These are phyloP conservation scores for Hirschioporus abietinus DNA, from an alignment of 768 basidiomycete genomes.

Conservation along the genomic window DNA sequence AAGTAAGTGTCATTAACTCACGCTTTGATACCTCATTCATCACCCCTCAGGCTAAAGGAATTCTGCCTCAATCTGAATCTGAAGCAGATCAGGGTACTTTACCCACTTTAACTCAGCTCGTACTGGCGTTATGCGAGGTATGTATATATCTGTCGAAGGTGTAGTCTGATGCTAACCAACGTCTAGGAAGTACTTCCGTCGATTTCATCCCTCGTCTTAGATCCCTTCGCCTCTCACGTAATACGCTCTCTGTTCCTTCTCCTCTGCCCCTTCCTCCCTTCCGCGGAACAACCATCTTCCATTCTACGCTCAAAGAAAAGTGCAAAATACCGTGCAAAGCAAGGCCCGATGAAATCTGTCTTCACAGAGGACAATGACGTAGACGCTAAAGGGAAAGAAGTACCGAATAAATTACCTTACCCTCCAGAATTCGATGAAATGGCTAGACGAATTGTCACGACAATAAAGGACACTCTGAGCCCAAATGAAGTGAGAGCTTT, in stretches of 20 bases:
- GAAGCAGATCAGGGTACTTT: slow-evolving; percentile 57
- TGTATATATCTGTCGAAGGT: slow-evolving; percentile 29
- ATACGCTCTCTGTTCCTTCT: slow-evolving; percentile 74
- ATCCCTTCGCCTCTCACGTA: slow-evolving; percentile 90
- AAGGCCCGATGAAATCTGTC: slow-evolving; percentile 77
- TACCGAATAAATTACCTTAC: slow-evolving; percentile 17
- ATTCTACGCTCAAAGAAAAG: slow-evolving; percentile 81
- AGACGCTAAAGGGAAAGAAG: slow-evolving; percentile 27
- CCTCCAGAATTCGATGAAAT: slow-evolving; percentile 47
- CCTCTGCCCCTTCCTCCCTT: slow-evolving; percentile 56
- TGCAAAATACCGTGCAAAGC: slow-evolving; percentile 72
- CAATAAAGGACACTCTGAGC: slow-evolving; percentile 45
- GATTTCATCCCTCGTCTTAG: slow-evolving; percentile 63
- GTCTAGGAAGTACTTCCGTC: slow-evolving; percentile 64
- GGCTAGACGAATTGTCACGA: slow-evolving; percentile 41
- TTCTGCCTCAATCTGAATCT: slow-evolving; percentile 42
- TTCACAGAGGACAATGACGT: slow-evolving; percentile 40
- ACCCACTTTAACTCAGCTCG: slow-evolving; percentile 55
- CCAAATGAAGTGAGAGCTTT: slow-evolving; percentile 74
- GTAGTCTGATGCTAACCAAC: not conserved
- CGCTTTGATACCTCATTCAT: slow-evolving; percentile 4
- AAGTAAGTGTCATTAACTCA: slow-evolving; percentile 37
- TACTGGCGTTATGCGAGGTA: slow-evolving; percentile 63
- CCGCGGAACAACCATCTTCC: slow-evolving; percentile 27
- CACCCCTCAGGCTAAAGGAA: slow-evolving; percentile 29